phyloP scores from a whole-genome alignment of 805 yeast genomes.

The Kazachstania viticola region DNA sequence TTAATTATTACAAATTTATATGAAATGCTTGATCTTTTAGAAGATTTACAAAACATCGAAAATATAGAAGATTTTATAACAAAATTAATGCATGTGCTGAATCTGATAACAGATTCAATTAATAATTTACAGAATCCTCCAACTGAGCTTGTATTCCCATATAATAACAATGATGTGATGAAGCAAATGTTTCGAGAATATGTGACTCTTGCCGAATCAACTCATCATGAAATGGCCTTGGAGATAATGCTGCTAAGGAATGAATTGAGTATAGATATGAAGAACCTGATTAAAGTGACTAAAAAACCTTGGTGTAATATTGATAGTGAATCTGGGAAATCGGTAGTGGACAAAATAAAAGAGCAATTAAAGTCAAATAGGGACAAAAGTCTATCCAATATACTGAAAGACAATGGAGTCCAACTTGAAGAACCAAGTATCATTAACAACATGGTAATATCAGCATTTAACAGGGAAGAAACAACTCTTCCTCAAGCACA shows the following conservation, averaged over 20 bases:
- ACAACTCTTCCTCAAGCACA: conserved; percentile 30
- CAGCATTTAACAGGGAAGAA: conserved; percentile 25
- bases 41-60: conserved; percentile 34
- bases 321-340: conserved; percentile 33
- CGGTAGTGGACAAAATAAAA: conserved; percentile 48
- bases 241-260: conserved; percentile 52
- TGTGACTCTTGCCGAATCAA: conserved; percentile 17
- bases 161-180: conserved; percentile 33
- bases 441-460: conserved; percentile 26
- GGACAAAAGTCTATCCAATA: conserved; percentile 27
- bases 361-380: conserved; percentile 41
- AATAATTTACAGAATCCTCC: conserved; percentile 38
- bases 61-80: conserved; percentile 23
- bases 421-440: conserved; percentile 23
- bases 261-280: conserved; percentile 50
- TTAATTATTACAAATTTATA: conserved; percentile 21
- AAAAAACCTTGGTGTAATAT: conserved; percentile 55
- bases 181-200: conserved; percentile 36
- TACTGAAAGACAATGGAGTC: conserved; percentile 30
- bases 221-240: conserved; percentile 33
- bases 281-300: conserved; percentile 36
- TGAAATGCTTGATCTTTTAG: conserved; percentile 22
- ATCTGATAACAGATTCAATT: conserved; percentile 14
- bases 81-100: conserved; percentile 12
- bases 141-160: conserved; percentile 46